Conservation (phyloP, 805 yeast genomes). For the Hanseniaspora osmophila region DNA sequence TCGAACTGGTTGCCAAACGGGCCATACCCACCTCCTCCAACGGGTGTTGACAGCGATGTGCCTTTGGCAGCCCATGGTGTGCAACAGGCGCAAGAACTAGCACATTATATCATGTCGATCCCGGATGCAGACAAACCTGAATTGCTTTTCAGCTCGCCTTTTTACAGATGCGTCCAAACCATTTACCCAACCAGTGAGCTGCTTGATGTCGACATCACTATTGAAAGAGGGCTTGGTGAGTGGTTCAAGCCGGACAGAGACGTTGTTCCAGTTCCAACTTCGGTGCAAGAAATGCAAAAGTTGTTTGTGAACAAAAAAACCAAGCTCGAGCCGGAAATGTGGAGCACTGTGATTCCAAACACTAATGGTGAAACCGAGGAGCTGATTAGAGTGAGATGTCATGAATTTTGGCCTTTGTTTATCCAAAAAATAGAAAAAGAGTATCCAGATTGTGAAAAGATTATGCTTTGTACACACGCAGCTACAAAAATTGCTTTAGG, state of each 20-base stretch:
- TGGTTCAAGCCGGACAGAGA: conserved; percentile 70
- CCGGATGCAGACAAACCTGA: conserved; percentile 42
- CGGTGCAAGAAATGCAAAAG: conserved; percentile 29
- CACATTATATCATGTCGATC: conserved; percentile 37
- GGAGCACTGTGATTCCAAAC: conserved; percentile 46
- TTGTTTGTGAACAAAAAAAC: conserved; percentile 33
- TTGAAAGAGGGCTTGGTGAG: conserved; percentile 83
- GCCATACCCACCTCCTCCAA: conserved; percentile 70
- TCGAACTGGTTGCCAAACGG: conserved; percentile 63
- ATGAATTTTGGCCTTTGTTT: conserved; percentile 38
- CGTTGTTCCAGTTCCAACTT: conserved; percentile 58
- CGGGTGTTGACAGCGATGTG: conserved; percentile 85
- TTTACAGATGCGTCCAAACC: conserved; percentile 81
- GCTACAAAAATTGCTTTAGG: conserved; percentile 86
- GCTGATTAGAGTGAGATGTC: conserved; percentile 53
- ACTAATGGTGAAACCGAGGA: conserved; percentile 58
- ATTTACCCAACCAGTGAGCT: conserved; percentile 50
- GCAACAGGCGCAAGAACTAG: conserved; percentile 74
- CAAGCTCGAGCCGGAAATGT: conserved; percentile 32
- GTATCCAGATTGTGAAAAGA: conserved; percentile 45
- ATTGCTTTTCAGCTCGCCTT: conserved; percentile 66
- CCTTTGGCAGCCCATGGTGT: conserved; percentile 79
- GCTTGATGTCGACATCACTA: conserved; percentile 41
- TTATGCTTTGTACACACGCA: conserved; percentile 81
- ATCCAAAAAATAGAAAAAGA: conserved; percentile 41